phyloP scores from a whole-genome alignment of 305 asterid genomes.

The Solanum hybrid region DNA sequence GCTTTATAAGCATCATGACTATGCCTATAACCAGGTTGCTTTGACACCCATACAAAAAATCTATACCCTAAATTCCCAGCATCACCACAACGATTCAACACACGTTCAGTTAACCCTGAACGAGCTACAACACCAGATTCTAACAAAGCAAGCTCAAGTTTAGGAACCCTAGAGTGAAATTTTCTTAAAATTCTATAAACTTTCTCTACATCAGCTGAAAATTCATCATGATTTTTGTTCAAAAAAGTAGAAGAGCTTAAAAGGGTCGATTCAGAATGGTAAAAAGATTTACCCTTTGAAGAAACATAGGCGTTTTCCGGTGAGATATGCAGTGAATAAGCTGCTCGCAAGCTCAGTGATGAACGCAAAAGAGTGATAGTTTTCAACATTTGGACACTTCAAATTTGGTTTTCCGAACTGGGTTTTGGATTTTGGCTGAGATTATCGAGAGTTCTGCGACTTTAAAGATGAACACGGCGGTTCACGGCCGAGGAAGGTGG shows the following conservation, averaged over 20 bases:
- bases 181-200: slow-evolving; percentile 54
- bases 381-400: not conserved
- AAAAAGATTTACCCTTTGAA: not conserved
- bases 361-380: not conserved
- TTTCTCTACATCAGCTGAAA: slow-evolving; percentile 68
- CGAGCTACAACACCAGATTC: slow-evolving; percentile 63
- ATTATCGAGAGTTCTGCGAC: not conserved
- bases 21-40: slow-evolving; percentile 68
- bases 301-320: not conserved
- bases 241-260: not conserved
- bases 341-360: not conserved
- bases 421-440: not conserved
- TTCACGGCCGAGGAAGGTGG: not conserved
- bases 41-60: slow-evolving; percentile 77
- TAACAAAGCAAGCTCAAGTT: slow-evolving; percentile 75
- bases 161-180: slow-evolving; percentile 71
- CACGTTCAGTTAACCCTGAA: slow-evolving; percentile 74
- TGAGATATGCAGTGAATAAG: not conserved
- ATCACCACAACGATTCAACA: slow-evolving; percentile 84
- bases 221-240: slow-evolving; percentile 34
- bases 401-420: not conserved
- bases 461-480: not conserved
- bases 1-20: slow-evolving; percentile 68
- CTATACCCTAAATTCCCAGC: slow-evolving; percentile 87
- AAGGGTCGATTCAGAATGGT: not conserved